Conservation (phyloP, 345 rosid genomes). For the Hevea brasiliensis region DNA sequence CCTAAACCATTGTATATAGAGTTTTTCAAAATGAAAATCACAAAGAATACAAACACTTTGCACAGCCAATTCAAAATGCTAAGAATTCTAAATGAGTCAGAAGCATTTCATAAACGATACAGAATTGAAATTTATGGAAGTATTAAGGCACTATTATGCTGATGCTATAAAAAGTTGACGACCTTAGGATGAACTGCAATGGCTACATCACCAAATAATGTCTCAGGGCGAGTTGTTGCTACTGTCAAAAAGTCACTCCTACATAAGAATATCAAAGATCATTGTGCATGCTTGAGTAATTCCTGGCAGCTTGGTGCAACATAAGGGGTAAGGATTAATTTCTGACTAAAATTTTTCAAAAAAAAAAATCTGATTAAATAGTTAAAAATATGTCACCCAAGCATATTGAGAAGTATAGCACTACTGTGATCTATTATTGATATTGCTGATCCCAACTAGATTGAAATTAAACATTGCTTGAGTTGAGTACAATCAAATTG, state of each 20-base stretch:
- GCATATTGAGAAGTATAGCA: neutral
- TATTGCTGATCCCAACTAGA: neutral
- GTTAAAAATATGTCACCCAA: neutral
- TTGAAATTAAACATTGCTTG: no score
- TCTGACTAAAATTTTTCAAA: no score
- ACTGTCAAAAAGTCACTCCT: constrained; percentile 85
- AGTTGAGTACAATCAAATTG: no score
- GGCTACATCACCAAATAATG: constrained; percentile 95
- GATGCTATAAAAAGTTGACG: constrained; percentile 11
- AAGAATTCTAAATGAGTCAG: neutral
- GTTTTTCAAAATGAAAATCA: neutral
- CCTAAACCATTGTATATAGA: neutral
- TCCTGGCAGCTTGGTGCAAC: neutral
- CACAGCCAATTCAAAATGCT: neutral
- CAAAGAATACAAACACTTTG: neutral
- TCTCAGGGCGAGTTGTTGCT: constrained; percentile 98
- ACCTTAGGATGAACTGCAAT: constrained; percentile 94
- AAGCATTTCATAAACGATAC: neutral
- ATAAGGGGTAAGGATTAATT: neutral
- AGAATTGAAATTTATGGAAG: neutral
- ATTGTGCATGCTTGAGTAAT: constrained; percentile 16
- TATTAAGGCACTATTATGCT: neutral
- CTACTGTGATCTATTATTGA: neutral
- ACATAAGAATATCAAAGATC: constrained; percentile 29
- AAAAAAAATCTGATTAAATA: no score